Evolutionary conservation across 106 monocot genomes (phyloP).

Genomic region (Allium cepa): DNA sequence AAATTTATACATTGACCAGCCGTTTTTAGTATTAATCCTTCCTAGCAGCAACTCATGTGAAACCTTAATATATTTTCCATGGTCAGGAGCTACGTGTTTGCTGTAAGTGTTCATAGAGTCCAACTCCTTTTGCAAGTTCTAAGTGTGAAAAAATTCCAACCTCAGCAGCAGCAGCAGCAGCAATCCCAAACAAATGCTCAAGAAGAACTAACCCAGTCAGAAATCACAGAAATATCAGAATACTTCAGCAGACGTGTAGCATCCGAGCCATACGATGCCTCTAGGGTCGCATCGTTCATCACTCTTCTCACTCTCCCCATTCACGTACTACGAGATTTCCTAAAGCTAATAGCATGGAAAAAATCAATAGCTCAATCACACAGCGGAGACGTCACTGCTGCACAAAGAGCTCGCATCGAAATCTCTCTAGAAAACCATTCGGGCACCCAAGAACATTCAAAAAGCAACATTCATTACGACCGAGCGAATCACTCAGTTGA

Average conservation of each 20-base stretch:
- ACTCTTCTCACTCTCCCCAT: constrained; percentile 91
- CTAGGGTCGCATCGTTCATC: constrained; percentile 96
- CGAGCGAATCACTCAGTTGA: constrained; percentile 63
- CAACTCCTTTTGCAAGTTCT: constrained; percentile 94
- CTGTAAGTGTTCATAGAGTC: constrained; percentile 92
- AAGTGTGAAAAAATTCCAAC: constrained; percentile 86
- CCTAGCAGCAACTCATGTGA: too few species aligned
- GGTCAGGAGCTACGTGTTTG: constrained; percentile 87
- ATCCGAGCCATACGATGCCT: constrained; percentile 95
- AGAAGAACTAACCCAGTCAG: constrained; percentile 70
- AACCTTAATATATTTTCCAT: constrained; percentile 4
- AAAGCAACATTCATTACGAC: constrained; percentile 84
- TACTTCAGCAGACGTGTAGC: constrained; percentile 96
- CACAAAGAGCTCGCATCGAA: constrained; percentile 79
- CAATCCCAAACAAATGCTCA: constrained; percentile 65
- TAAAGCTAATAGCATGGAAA: constrained; percentile 93
- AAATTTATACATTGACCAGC: too few species aligned
- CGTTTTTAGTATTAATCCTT: too few species aligned
- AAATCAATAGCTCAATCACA: constrained; percentile 72
- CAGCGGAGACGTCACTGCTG: constrained; percentile 57
- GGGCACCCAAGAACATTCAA: constrained; percentile 37
- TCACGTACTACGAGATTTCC: constrained; percentile 76
- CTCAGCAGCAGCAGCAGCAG: constrained; percentile 56
- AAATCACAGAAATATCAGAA: constrained; percentile 90
- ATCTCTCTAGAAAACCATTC: constrained; percentile 92